These are phyloP conservation scores for Botrytis tulipae DNA, from an alignment of 2,329 filamentous ascomycete species.

Conservation along the genomic window DNA sequence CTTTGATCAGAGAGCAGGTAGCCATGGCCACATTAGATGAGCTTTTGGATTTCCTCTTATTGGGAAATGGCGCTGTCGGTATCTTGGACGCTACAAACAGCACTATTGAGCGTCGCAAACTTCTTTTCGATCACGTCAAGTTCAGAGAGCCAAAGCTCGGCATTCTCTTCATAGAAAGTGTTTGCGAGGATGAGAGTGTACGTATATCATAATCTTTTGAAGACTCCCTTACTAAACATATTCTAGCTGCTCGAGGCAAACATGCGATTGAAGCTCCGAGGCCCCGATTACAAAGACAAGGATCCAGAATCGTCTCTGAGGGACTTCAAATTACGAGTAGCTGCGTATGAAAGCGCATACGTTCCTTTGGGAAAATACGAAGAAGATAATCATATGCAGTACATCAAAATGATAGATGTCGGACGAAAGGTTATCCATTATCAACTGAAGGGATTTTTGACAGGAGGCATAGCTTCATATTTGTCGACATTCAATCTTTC, in stretches of 20 bases:
- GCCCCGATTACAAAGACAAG: slow-evolving; percentile 93
- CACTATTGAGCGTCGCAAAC: slow-evolving; percentile 79
- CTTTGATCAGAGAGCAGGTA: slow-evolving; percentile 83
- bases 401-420: slow-evolving; percentile 95
- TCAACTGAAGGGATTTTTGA: slow-evolving; percentile 87
- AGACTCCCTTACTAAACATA: neutral
- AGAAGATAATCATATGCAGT: slow-evolving; percentile 86
- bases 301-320: slow-evolving; percentile 80
- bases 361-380: slow-evolving; percentile 87
- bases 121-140: slow-evolving; percentile 80
- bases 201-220: slow-evolving; percentile 28
- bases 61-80: slow-evolving; percentile 80
- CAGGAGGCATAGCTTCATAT: slow-evolving; percentile 89
- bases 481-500: slow-evolving; percentile 95
- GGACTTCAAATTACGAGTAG: slow-evolving; percentile 91
- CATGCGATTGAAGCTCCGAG: slow-evolving; percentile 94
- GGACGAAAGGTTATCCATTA: slow-evolving; percentile 91
- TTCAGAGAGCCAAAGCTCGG: slow-evolving; percentile 81
- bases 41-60: slow-evolving; percentile 82
- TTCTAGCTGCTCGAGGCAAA: slow-evolving; percentile 78
- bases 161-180: slow-evolving; percentile 92
- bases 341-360: slow-evolving; percentile 92
- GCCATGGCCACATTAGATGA: slow-evolving; percentile 92
- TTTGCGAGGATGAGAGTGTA: slow-evolving; percentile 76
- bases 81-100: slow-evolving; percentile 98